phyloP scores from a whole-genome alignment of 371 early-diverging fungal genomes.

The Coemansia sp. region DNA sequence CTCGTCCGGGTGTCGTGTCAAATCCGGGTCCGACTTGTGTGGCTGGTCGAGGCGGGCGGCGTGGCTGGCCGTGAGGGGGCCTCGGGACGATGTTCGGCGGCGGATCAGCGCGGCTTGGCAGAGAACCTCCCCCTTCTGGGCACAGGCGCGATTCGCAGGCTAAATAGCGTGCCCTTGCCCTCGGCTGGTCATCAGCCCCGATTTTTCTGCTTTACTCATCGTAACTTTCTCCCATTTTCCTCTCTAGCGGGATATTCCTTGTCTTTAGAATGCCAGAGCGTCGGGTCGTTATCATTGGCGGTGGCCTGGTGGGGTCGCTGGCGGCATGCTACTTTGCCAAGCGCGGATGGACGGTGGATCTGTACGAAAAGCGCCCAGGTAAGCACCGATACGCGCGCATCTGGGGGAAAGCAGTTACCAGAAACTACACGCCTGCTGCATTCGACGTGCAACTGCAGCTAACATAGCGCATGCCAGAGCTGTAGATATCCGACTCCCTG shows the following conservation, averaged over 20 bases:
- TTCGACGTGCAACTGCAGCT: no score
- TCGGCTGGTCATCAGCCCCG: no score
- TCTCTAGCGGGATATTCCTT: background rate
- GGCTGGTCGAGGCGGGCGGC: no score
- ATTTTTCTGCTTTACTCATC: no score
- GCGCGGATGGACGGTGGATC: conserved; percentile 84
- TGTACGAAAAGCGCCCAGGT: conserved; percentile 90
- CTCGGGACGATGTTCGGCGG: background rate
- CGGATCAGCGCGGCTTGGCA: conserved; percentile 1
- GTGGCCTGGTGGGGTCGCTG: conserved; percentile 91
- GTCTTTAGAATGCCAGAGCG: conserved; percentile 14
- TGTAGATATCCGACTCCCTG: conserved; percentile 68
- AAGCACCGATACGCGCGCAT: conserved; percentile 14
- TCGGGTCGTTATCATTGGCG: conserved; percentile 75
- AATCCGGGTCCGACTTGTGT: background rate
- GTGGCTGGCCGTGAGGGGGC: background rate
- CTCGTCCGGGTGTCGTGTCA: no score
- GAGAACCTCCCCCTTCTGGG: background rate
- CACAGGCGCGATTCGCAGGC: background rate
- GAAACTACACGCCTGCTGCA: background rate
- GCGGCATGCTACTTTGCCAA: conserved; percentile 89
- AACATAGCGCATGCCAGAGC: background rate
- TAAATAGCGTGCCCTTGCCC: no score
- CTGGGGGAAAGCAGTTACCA: background rate
- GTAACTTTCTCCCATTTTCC: no score